phyloP scores from a whole-genome alignment of 2,329 filamentous ascomycete species.

The Thelonectria discophora region DNA sequence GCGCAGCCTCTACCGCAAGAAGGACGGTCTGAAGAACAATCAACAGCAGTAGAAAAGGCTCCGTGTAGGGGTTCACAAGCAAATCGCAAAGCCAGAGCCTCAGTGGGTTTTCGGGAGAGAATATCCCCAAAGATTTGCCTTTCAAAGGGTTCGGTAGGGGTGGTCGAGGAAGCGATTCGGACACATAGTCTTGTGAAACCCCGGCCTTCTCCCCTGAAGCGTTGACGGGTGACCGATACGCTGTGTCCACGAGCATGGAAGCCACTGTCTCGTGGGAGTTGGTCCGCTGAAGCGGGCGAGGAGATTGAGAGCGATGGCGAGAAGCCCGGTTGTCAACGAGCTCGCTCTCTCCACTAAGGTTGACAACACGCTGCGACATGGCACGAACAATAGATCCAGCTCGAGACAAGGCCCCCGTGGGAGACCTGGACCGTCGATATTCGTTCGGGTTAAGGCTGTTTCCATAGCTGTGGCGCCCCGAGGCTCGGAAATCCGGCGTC shows the following conservation, averaged over 20 bases:
- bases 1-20: constrained; percentile 83
- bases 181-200: constrained; percentile 32
- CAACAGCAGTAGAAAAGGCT: constrained; percentile 84
- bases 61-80: constrained; percentile 84
- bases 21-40: constrained; percentile 90
- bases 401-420: constrained; percentile 71
- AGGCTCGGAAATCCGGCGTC: constrained; percentile 65
- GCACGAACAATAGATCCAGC: constrained; percentile 80
- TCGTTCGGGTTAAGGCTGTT: constrained; percentile 62
- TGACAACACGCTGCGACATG: constrained; percentile 98
- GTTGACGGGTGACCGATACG: constrained; percentile 61
- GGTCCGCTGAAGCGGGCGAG: constrained; percentile 54
- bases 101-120: constrained; percentile 79
- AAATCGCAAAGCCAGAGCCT: constrained; percentile 81
- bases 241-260: constrained; percentile 57
- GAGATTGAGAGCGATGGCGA: constrained; percentile 66
- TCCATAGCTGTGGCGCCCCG: constrained; percentile 66
- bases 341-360: constrained; percentile 92
- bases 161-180: constrained; percentile 29
- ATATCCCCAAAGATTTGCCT: constrained; percentile 86
- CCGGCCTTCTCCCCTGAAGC: constrained; percentile 57
- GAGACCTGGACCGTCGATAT: constrained; percentile 66
- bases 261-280: constrained; percentile 37
- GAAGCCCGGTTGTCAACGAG: constrained; percentile 76
- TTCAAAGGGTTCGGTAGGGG: constrained; percentile 75